Conservation (phyloP, 2,329 filamentous ascomycete genomes). For the Balansia obtecta region DNA sequence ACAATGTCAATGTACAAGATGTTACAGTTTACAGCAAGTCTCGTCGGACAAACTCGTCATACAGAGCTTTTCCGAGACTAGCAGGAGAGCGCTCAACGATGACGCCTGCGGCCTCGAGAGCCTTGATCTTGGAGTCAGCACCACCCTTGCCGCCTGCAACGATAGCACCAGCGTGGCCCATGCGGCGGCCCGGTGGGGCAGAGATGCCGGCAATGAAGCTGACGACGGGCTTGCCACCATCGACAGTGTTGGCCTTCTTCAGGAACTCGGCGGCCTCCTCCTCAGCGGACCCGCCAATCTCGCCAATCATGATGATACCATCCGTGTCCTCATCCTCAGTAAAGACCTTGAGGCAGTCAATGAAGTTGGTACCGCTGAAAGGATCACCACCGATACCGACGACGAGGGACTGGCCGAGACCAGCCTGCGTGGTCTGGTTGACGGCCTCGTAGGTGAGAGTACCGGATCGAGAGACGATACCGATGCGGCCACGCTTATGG, state of each 20-base stretch:
- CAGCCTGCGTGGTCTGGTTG: constrained; percentile 96
- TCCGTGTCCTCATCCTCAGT: constrained; percentile 91
- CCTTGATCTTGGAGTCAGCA: constrained; percentile 95
- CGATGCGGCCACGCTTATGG: constrained; percentile 97
- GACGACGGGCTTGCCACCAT: constrained; percentile 82
- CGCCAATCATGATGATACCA: constrained; percentile 99
- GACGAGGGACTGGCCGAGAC: constrained; percentile 94
- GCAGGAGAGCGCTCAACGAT: constrained; percentile 94
- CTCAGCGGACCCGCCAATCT: constrained; percentile 95
- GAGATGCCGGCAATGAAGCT: constrained; percentile 98
- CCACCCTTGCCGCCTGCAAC: constrained; percentile 96
- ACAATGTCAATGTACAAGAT: constrained; percentile 3
- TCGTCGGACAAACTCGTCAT: constrained; percentile 89
- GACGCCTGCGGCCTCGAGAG: constrained; percentile 79
- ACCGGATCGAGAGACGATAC: constrained; percentile 95
- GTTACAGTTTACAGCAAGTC: constrained; percentile 65
- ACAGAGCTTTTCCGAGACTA: constrained; percentile 80
- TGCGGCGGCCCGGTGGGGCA: constrained; percentile 87
- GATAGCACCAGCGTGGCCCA: constrained; percentile 98
- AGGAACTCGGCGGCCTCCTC: constrained; percentile 97
- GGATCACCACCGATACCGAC: constrained; percentile 97
- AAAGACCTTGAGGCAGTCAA: constrained; percentile 97
- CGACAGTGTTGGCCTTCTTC: constrained; percentile 77
- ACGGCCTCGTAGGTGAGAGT: constrained; percentile 99
- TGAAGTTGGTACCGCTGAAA: constrained; percentile 98